phyloP scores from a whole-genome alignment of 257 asterid species.

The Ballota nigra region DNA sequence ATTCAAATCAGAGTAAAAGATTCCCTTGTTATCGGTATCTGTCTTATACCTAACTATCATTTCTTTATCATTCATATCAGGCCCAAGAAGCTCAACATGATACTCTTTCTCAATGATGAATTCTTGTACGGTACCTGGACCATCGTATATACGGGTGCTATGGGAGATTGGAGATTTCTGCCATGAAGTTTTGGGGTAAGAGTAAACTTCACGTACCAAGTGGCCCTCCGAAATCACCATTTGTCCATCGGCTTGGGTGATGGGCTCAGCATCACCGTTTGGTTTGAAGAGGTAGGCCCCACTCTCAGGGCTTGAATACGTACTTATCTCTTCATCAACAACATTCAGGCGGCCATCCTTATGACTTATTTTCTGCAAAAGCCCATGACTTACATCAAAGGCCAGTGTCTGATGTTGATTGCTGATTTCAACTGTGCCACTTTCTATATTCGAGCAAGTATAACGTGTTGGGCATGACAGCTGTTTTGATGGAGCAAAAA shows the following conservation, averaged over 20 bases:
- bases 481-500: slow-evolving; percentile 38
- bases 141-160: slow-evolving; percentile 74
- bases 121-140: slow-evolving; percentile 61
- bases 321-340: slow-evolving; percentile 69
- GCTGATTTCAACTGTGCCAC: slow-evolving; percentile 56
- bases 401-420: slow-evolving; percentile 63
- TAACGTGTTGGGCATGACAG: slow-evolving; percentile 76
- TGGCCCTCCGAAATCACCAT: slow-evolving; percentile 77
- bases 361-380: slow-evolving; percentile 59
- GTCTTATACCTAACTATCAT: slow-evolving; percentile 77
- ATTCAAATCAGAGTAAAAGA: slow-evolving; percentile 82
- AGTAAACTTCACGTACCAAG: slow-evolving; percentile 77
- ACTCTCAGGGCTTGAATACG: slow-evolving; percentile 82
- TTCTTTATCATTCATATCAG: slow-evolving; percentile 61
- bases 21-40: slow-evolving; percentile 59
- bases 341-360: slow-evolving; percentile 50
- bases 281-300: slow-evolving; percentile 96
- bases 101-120: slow-evolving; percentile 89
- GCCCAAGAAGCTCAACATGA: slow-evolving; percentile 83
- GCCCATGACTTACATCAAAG: slow-evolving; percentile 56
- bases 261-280: slow-evolving; percentile 76
- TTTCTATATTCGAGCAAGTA: slow-evolving; percentile 61
- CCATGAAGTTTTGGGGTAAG: slow-evolving; percentile 72
- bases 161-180: slow-evolving; percentile 73
- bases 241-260: slow-evolving; percentile 52